A percentile compares a stretch with the other conserved stretches of the same genome.
Evolutionary conservation across 495 filamentous ascomycete species (phyloP).

Genomic region (Daldinia bambusicola): DNA sequence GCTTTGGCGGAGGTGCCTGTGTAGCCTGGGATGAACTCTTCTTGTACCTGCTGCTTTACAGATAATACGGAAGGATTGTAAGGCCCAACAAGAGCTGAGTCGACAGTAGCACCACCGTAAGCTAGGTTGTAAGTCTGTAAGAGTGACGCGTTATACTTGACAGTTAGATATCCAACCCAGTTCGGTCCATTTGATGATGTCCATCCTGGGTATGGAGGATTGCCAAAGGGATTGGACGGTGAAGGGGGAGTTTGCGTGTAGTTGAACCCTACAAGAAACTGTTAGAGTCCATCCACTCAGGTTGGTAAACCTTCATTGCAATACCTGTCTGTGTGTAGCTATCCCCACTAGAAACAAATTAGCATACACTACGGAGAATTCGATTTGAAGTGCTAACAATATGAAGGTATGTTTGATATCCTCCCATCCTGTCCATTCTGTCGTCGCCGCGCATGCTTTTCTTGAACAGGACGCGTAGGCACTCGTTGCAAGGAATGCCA

Average conservation of each 20-base stretch:
- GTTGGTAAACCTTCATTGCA: not conserved
- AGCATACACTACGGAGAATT: slow-evolving; percentile 16
- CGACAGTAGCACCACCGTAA: slow-evolving; percentile 74
- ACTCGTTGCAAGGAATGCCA: slow-evolving; percentile 31
- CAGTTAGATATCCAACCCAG: slow-evolving; percentile 75
- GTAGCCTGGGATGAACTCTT: slow-evolving; percentile 60
- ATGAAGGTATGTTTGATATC: slow-evolving; percentile 62
- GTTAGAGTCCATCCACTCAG: slow-evolving; percentile 12
- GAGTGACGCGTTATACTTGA: slow-evolving; percentile 67
- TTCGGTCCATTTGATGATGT: slow-evolving; percentile 69
- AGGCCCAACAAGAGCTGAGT: slow-evolving; percentile 65
- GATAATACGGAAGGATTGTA: slow-evolving; percentile 64
- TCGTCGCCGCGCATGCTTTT: slow-evolving; percentile 39
- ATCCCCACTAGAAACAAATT: slow-evolving; percentile 57
- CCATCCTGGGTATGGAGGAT: slow-evolving; percentile 71
- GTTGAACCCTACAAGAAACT: slow-evolving; percentile 66
- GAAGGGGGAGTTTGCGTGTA: slow-evolving; percentile 67
- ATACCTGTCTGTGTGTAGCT: slow-evolving; percentile 59
- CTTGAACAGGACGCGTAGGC: slow-evolving; percentile 21
- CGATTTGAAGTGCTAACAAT: slow-evolving; percentile 53
- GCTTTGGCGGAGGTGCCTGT: slow-evolving; percentile 50
- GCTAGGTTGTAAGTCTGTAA: slow-evolving; percentile 75
- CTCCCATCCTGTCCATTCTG: slow-evolving; percentile 59
- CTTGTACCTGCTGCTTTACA: slow-evolving; percentile 66
- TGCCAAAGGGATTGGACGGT: slow-evolving; percentile 76